A percentile compares a stretch with the other conserved stretches of the same genome.
Conservation (phyloP, 371 early-diverging fungal species). For the Lichtheimia corymbifera region DNA sequence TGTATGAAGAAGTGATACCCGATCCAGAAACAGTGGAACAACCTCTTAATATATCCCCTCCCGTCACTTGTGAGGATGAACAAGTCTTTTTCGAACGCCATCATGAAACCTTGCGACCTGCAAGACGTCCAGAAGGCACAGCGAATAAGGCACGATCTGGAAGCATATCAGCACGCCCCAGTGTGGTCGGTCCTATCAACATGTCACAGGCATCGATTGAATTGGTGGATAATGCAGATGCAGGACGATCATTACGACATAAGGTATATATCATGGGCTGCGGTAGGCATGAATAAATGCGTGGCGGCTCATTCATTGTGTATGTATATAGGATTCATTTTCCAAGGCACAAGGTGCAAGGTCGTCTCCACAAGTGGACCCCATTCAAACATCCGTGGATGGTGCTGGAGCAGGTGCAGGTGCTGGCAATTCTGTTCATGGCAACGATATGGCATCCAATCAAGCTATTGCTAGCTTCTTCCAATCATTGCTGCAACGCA, state of each 20-base stretch:
- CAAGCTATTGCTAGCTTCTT: constrained; percentile 89
- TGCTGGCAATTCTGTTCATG: constrained; percentile 8
- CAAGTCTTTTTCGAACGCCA: constrained; percentile 79
- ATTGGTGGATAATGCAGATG: constrained; percentile 17
- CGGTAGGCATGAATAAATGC: too few species aligned
- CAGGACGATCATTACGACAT: constrained; percentile 1
- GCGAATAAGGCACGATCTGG: constrained; percentile 17
- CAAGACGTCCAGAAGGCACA: constrained; percentile 24
- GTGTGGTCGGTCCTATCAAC: constrained; percentile 38
- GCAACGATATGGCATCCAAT: constrained; percentile 45
- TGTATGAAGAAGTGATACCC: constrained; percentile 46
- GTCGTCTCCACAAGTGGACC: constrained; percentile 9
- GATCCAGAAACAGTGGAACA: constrained; percentile 42
- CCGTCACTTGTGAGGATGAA: constrained; percentile 79
- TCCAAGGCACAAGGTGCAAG: too few species aligned
- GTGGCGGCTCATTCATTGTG: too few species aligned
- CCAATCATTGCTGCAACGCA: constrained; percentile 80
- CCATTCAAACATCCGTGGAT: constrained; percentile 15
- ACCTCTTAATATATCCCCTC: constrained; percentile 43
- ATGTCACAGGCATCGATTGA: constrained; percentile 28
- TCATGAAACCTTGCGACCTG: constrained; percentile 63
- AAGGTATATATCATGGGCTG: neutral
- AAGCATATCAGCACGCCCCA: constrained; percentile 22
- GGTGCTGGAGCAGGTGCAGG: constrained; percentile 15
- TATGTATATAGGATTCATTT: too few species aligned